Evolutionary conservation across 1,284 basidiomycete species (phyloP).

Genomic region (Cutaneotrichosporon sp.): DNA sequence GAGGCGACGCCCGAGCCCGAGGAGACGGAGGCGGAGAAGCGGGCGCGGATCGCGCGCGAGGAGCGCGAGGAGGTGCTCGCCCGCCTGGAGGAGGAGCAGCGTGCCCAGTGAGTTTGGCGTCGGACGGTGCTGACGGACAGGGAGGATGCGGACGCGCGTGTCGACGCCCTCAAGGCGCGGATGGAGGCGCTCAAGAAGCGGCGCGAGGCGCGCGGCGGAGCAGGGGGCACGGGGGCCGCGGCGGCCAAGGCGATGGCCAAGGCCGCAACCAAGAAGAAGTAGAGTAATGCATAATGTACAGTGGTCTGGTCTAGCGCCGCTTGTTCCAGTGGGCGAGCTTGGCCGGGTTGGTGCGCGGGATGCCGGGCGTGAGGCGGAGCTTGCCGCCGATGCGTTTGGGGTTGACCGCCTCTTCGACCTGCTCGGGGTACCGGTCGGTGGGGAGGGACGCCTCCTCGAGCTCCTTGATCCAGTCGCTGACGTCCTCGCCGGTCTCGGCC

Average conservation of each 20-base stretch:
- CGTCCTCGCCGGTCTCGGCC: slow-evolving; percentile 34
- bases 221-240: background rate
- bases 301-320: background rate
- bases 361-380: slow-evolving; percentile 10
- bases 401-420: background rate
- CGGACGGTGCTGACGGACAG: slow-evolving; percentile 26
- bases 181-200: slow-evolving; percentile 50
- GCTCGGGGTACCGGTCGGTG: background rate
- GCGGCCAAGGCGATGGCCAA: background rate
- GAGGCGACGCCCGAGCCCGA: slow-evolving; percentile 39
- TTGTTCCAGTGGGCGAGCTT: background rate
- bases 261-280: background rate
- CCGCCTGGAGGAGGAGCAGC: slow-evolving; percentile 51
- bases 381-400: slow-evolving; percentile 5
- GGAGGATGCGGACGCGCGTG: slow-evolving; percentile 53
- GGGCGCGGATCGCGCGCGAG: slow-evolving; percentile 43
- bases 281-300: slow-evolving; percentile 1
- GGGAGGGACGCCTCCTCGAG: background rate
- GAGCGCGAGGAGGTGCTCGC: slow-evolving; percentile 54
- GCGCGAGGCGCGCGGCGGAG: slow-evolving; percentile 32
- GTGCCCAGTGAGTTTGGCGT: slow-evolving; percentile 51
- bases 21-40: slow-evolving; percentile 48
- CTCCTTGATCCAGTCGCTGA: slow-evolving; percentile 33
- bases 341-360: background rate
- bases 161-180: slow-evolving; percentile 46